Evolutionary conservation across 2,329 filamentous ascomycete genomes (phyloP).

Genomic region (Chalara sp.): DNA sequence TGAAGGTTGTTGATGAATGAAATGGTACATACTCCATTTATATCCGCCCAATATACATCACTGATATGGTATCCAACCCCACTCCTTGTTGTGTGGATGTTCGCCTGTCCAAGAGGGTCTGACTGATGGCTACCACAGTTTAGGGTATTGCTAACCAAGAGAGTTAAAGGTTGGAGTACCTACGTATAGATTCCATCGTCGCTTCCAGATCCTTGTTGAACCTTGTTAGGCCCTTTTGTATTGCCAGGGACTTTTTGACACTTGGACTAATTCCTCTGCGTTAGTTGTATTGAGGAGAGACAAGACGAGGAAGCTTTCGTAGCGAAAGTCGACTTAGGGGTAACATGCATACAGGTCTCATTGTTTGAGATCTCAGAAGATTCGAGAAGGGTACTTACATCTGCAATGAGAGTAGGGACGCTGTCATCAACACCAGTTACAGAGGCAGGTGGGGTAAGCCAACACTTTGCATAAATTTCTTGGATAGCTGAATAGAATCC

Average conservation of each 20-base stretch:
- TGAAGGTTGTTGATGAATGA: neutral
- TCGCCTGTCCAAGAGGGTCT: neutral
- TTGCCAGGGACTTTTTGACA: neutral
- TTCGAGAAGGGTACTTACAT: neutral
- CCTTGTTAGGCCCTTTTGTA: neutral
- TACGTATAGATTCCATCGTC: neutral
- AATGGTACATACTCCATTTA: neutral
- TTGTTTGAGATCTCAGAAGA: neutral
- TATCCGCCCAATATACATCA: neutral
- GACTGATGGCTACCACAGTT: neutral
- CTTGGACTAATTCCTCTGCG: neutral
- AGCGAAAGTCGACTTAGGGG: no score
- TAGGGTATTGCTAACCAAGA: neutral
- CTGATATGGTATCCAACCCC: neutral
- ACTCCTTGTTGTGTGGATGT: neutral
- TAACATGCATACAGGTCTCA: no score
- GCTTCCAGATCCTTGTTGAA: neutral
- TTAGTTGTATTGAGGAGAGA: neutral
- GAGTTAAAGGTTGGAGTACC: neutral
- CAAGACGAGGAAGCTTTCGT: no score
- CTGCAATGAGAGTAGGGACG: neutral
- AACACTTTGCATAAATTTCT: neutral
- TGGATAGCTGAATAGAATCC: neutral
- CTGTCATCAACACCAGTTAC: neutral
- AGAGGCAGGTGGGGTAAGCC: neutral